Conservation (phyloP, 2,329 filamentous ascomycete species). For the Herpotrichia juniperi region DNA sequence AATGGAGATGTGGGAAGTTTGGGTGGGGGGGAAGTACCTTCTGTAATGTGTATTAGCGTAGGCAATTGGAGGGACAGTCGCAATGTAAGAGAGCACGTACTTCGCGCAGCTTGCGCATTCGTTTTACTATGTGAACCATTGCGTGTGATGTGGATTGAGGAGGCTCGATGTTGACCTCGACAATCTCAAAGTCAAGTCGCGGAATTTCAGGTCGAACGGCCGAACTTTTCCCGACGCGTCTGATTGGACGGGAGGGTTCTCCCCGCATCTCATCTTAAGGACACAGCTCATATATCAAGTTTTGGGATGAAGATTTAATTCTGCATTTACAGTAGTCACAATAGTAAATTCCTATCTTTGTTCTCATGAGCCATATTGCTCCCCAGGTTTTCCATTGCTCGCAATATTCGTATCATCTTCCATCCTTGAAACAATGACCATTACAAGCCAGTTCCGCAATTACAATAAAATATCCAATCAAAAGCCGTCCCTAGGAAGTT, state of each 20-base stretch:
- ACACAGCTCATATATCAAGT: neutral
- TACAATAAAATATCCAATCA: constrained; percentile 4
- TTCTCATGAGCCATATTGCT: neutral
- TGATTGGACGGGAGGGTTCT: neutral
- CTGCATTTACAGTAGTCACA: neutral
- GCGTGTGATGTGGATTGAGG: constrained; percentile 16
- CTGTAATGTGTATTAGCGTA: constrained; percentile 32
- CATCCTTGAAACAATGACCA: neutral
- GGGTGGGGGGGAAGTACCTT: constrained; percentile 37
- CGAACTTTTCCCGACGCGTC: neutral
- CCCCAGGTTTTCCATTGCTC: neutral
- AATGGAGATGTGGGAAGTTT: constrained; percentile 5
- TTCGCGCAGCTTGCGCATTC: constrained; percentile 75
- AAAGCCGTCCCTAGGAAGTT: constrained; percentile 3
- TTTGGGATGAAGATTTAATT: neutral
- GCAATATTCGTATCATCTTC: neutral
- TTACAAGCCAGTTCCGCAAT: neutral
- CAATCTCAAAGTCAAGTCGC: neutral
- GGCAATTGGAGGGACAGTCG: neutral
- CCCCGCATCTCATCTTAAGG: neutral
- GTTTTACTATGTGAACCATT: constrained; percentile 67
- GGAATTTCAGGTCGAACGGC: neutral
- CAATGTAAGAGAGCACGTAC: constrained; percentile 56
- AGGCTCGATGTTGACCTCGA: neutral
- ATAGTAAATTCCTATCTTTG: neutral